phyloP scores from a whole-genome alignment of 306 rosid genomes.

The Nissolia schottii region DNA sequence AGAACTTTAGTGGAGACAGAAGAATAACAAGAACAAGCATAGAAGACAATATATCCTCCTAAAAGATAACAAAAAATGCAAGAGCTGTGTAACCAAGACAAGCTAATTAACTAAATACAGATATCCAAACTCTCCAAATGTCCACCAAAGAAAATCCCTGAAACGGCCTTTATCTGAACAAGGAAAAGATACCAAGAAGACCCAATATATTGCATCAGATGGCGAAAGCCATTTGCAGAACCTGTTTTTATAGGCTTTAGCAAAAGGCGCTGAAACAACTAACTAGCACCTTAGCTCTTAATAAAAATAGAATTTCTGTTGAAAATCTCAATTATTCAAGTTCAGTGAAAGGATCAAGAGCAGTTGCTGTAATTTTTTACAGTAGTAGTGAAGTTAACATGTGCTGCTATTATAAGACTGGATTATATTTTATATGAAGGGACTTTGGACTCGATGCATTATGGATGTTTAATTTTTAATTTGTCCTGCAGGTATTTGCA shows the following conservation, averaged over 20 bases:
- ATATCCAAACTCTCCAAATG: neutral
- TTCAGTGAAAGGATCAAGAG: neutral
- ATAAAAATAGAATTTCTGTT: neutral
- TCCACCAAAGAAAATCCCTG: neutral
- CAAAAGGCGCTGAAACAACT: neutral
- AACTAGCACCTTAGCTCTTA: neutral
- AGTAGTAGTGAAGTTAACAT: constrained; percentile 3
- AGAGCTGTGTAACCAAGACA: neutral
- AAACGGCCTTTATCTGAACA: neutral
- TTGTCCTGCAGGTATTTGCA: constrained; percentile 67
- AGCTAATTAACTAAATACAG: neutral
- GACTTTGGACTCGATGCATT: neutral
- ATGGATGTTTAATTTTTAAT: constrained; percentile 19
- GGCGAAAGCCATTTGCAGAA: neutral
- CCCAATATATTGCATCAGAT: neutral
- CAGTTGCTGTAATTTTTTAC: neutral
- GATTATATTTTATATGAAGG: neutral
- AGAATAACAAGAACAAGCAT: neutral
- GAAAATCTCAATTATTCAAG: neutral
- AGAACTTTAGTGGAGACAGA: neutral
- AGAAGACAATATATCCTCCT: neutral
- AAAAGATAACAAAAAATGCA: neutral
- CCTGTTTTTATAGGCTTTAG: neutral
- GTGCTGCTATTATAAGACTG: neutral
- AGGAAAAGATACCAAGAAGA: neutral